Base-by-base conservation (phyloP, 129 eudicot genomes). In the Dittrichia graveolens region DNA sequence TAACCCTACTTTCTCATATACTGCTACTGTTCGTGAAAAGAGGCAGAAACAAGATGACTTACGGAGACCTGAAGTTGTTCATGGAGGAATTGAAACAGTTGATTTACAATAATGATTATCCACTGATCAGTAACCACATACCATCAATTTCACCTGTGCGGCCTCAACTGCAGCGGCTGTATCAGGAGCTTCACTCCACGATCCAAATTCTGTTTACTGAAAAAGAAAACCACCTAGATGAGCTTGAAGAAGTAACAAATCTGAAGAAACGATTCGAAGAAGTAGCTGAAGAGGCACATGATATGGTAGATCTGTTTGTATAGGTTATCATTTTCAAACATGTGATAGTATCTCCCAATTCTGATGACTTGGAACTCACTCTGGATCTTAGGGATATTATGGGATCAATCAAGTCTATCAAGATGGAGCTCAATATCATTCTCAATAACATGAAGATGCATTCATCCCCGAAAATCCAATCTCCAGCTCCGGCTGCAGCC, bases 11-110 rank as follows among this genome's bases (percentile, higher is more conserved):
- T 24, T 24, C 31, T 24, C 31, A 24, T 24, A 24, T 24, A 24
- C 31, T 24, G 31, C 31, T 24, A 24, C 31, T 24, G 31, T 24
- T 24, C 2, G 31, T 24, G 0, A 24, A 24, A 2, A 24, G 31
- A 24, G 2, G 31, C 0, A 24, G 31, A 24, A 24, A 24, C 31
- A 24, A 39, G 63, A 69, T 53, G 52, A n/a, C 52, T 16, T 70
- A 70, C 7, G 7, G 53, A 41, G 52, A 18, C 18, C 1, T 40
- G 2, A 10, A 70, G 41, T 10, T 55, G 56, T 57, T 71, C 10
- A 56, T 71, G 56, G 56, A 12, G 13, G 19, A 57, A 19, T 13
- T 71, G 55, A 71, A 56, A 66, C 41, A 57, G 10, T 34, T 71
- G 3, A 71, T 43, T 2, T 4, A 57, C 31, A 6, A 38, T 11